Evolutionary conservation across 768 basidiomycete species (phyloP).

Genomic region (Tylopilus plumbeoviolaceoides): DNA sequence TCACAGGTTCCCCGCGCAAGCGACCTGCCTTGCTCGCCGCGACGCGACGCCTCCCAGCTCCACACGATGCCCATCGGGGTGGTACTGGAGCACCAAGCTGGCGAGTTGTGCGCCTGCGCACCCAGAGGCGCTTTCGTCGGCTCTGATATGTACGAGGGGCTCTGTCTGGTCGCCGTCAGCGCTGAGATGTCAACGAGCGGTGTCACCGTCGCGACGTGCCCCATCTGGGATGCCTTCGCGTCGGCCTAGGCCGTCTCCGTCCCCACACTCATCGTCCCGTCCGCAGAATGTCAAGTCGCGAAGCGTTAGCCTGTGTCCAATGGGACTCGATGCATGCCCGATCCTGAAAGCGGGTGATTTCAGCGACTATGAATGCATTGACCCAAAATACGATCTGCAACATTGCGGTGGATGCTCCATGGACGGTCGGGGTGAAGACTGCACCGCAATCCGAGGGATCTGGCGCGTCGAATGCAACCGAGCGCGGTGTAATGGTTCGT

Average conservation of each 20-base stretch:
- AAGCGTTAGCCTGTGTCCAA: slow-evolving; percentile 44
- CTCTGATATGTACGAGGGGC: slow-evolving; percentile 34
- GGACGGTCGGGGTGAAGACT: slow-evolving; percentile 64
- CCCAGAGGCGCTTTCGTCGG: slow-evolving; percentile 1
- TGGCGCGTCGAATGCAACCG: slow-evolving; percentile 69
- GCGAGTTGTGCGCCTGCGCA: slow-evolving; percentile 12
- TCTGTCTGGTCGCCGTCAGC: slow-evolving; percentile 44
- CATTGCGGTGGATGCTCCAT: slow-evolving; percentile 75
- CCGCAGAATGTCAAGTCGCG: slow-evolving; percentile 37
- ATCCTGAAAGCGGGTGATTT: slow-evolving; percentile 36
- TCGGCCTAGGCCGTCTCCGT: slow-evolving; percentile 36
- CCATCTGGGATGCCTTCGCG: slow-evolving; percentile 16
- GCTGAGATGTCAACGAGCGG: slow-evolving; percentile 38
- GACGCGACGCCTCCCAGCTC: background rate
- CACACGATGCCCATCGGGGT: slow-evolving; percentile 10
- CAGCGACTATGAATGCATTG: slow-evolving; percentile 60
- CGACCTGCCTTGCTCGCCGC: slow-evolving; percentile 10
- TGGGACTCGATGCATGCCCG: slow-evolving; percentile 53
- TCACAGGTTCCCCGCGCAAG: slow-evolving; percentile 13
- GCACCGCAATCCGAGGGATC: slow-evolving; percentile 59
- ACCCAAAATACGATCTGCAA: slow-evolving; percentile 56
- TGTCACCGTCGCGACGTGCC: slow-evolving; percentile 22
- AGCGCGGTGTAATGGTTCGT: slow-evolving; percentile 50
- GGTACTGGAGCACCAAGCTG: slow-evolving; percentile 15
- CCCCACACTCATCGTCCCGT: slow-evolving; percentile 16